phyloP scores from a whole-genome alignment of 1,139 yeast genomes.

The Nadsonia commutata region DNA sequence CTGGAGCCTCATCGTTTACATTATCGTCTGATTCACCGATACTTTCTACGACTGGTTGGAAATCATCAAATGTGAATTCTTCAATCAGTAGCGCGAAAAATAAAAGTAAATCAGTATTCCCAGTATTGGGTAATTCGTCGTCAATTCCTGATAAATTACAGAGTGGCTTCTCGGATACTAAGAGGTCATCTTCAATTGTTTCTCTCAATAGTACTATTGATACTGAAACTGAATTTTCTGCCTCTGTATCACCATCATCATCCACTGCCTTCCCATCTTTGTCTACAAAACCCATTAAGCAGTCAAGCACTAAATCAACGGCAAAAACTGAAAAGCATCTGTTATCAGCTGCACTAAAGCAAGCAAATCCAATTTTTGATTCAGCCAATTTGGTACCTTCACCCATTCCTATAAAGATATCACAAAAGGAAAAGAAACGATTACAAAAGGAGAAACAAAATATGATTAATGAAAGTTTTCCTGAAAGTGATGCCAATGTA shows the following conservation, averaged over 20 bases:
- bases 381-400: conserved; percentile 5
- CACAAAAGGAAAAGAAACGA: conserved; percentile 40
- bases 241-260: not conserved
- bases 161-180: not conserved
- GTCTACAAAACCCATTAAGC: conserved; percentile 2
- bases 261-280: not conserved
- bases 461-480: not conserved
- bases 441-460: conserved; percentile 13
- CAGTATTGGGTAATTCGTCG: not conserved
- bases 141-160: too few relatives aligned
- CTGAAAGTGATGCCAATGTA: conserved; percentile 7
- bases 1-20: not conserved
- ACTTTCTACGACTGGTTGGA: not conserved
- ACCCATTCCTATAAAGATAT: conserved; percentile 18
- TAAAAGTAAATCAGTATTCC: not conserved
- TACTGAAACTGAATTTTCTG: conserved; percentile 1
- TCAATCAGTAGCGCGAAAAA: not conserved
- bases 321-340: conserved; percentile 4
- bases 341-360: conserved; percentile 2
- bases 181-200: not conserved
- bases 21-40: not conserved
- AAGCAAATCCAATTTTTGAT: not conserved
- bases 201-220: not conserved
- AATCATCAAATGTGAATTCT: not conserved
- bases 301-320: conserved; percentile 6